phyloP scores from a whole-genome alignment of 768 basidiomycete species.

The Arthromyces matolae region DNA sequence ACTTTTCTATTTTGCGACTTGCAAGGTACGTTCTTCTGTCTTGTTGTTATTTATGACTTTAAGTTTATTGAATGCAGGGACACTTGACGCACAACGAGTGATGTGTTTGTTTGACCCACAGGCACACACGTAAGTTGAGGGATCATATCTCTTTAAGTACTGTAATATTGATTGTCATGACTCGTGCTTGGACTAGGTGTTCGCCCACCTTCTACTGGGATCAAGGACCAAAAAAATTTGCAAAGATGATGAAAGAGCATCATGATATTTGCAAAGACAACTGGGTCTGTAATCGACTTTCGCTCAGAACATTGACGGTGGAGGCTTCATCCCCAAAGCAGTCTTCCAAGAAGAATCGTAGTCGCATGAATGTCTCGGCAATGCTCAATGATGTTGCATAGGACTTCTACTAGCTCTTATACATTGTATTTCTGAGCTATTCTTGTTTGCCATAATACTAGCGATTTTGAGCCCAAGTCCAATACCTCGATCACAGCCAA shows the following conservation, averaged over 20 bases:
- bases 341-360: too few relatives aligned
- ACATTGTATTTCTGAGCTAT: too few relatives aligned
- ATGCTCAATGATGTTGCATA: too few relatives aligned
- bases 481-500: too few relatives aligned
- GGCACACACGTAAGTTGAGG: not conserved
- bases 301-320: not conserved
- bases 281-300: not conserved
- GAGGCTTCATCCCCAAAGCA: not conserved
- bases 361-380: too few relatives aligned
- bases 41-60: not conserved
- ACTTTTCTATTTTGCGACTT: not conserved
- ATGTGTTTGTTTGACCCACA: not conserved
- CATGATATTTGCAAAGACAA: not conserved
- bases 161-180: not conserved
- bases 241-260: not conserved
- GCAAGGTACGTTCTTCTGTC: not conserved
- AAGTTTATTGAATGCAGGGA: conserved; percentile 1
- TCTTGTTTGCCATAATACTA: too few relatives aligned
- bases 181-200: not conserved
- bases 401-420: too few relatives aligned
- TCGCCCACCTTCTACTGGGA: not conserved
- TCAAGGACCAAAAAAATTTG: not conserved
- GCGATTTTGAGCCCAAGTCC: too few relatives aligned
- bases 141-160: too few relatives aligned
- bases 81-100: not conserved